These are phyloP conservation scores for Cicer judaicum DNA, from an alignment of 306 rosid species.

Conservation along the genomic window DNA sequence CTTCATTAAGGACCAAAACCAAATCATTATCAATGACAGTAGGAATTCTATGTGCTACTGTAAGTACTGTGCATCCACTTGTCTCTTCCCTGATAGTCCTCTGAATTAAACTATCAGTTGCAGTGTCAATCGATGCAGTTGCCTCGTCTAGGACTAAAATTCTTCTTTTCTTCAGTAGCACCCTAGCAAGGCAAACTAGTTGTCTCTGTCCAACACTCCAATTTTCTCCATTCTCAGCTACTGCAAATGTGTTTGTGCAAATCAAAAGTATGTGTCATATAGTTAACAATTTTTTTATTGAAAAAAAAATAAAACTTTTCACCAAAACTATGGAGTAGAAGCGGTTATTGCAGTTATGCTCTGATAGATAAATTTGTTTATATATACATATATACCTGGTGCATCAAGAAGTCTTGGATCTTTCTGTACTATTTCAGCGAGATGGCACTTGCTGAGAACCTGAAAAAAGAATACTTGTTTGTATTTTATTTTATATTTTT, in stretches of 20 bases:
- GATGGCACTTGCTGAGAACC: constrained; percentile 79
- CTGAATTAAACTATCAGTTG: constrained; percentile 80
- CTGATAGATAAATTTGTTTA: constrained; percentile 15
- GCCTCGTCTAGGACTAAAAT: constrained; percentile 92
- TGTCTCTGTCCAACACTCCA: constrained; percentile 99
- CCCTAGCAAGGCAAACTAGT: constrained; percentile 87
- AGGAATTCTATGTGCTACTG: constrained; percentile 87
- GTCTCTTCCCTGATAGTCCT: constrained; percentile 79
- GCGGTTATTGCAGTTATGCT: not conserved
- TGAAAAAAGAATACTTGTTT: constrained; percentile 44
- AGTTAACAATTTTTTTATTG: not conserved
- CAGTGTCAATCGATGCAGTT: constrained; percentile 88
- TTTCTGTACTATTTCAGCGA: constrained; percentile 66
- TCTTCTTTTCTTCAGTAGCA: constrained; percentile 75
- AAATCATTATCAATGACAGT: constrained; percentile 84
- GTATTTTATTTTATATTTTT: not conserved
- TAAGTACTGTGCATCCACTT: constrained; percentile 76
- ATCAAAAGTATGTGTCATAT: constrained; percentile 5
- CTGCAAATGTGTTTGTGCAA: constrained; percentile 49
- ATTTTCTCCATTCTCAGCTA: constrained; percentile 90
- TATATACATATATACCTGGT: constrained; percentile 58
- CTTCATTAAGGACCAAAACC: constrained; percentile 84
- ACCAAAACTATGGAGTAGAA: constrained; percentile 1
- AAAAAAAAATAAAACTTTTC: not conserved
- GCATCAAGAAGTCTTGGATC: constrained; percentile 82